These are phyloP conservation scores for Floccularia luteovirens DNA, from an alignment of 768 basidiomycete genomes.

Conservation along the genomic window DNA sequence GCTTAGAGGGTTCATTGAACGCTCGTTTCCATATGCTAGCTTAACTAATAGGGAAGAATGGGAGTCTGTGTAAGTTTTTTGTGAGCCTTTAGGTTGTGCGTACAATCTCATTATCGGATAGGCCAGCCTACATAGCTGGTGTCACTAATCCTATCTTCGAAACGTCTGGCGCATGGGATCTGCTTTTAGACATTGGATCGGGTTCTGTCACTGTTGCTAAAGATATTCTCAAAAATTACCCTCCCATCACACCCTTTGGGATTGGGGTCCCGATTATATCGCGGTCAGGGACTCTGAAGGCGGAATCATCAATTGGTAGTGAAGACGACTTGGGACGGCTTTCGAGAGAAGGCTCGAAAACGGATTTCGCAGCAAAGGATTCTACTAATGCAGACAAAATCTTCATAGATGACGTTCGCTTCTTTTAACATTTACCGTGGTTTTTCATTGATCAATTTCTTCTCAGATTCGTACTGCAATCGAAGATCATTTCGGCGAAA, in stretches of 20 bases:
- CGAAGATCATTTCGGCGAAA: slow-evolving; percentile 88
- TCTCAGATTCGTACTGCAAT: slow-evolving; percentile 77
- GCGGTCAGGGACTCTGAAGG: slow-evolving; percentile 56
- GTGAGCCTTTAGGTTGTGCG: not conserved
- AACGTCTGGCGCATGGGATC: slow-evolving; percentile 80
- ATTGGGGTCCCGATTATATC: slow-evolving; percentile 35
- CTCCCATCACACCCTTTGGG: slow-evolving; percentile 32
- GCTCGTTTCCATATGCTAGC: slow-evolving; percentile 94
- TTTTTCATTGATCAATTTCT: not conserved
- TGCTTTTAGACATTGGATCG: slow-evolving; percentile 85
- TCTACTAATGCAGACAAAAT: slow-evolving; percentile 66
- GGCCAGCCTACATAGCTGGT: slow-evolving; percentile 91
- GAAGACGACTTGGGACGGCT: slow-evolving; percentile 68
- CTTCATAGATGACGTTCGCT: slow-evolving; percentile 91
- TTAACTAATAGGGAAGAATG: slow-evolving; percentile 84
- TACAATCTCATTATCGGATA: slow-evolving; percentile 16
- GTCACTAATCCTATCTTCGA: slow-evolving; percentile 98
- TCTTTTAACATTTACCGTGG: slow-evolving; percentile 1
- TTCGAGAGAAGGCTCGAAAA: slow-evolving; percentile 49
- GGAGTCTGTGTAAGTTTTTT: slow-evolving; percentile 67
- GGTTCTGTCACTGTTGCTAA: slow-evolving; percentile 84
- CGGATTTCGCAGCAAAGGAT: slow-evolving; percentile 53
- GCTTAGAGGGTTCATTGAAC: slow-evolving; percentile 80
- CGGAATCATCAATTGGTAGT: slow-evolving; percentile 52
- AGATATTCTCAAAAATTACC: slow-evolving; percentile 62